These are phyloP conservation scores for Amesomyces nigricolor DNA, from an alignment of 2,329 filamentous ascomycete species.

Conservation along the genomic window DNA sequence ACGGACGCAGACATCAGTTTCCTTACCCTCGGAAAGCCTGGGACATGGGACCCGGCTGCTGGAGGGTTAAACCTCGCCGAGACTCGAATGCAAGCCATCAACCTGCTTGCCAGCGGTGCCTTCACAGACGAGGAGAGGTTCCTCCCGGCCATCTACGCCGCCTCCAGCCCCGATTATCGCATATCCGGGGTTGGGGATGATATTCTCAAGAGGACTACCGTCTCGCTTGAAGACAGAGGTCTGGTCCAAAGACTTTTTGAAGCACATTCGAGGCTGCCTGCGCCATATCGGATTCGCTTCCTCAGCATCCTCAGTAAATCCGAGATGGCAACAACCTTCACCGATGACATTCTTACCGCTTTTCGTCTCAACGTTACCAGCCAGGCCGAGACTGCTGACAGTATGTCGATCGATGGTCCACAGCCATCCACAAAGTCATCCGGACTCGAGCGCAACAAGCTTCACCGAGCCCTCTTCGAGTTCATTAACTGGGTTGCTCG, in stretches of 20 bases:
- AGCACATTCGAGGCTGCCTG: constrained; percentile 67
- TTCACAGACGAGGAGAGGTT: constrained; percentile 82
- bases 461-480: constrained; percentile 75
- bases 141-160: constrained; percentile 74
- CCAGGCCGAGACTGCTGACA: constrained; percentile 1
- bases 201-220: constrained; percentile 71
- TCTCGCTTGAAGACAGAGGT: constrained; percentile 63
- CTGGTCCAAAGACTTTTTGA: constrained; percentile 63
- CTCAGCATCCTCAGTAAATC: constrained; percentile 74
- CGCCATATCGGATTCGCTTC: constrained; percentile 71
- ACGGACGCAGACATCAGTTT: constrained; percentile 63
- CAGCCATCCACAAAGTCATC: constrained; percentile 35
- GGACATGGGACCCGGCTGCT: constrained; percentile 59
- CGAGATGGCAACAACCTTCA: constrained; percentile 62
- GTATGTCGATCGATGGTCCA: constrained; percentile 24
- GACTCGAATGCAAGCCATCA: constrained; percentile 63
- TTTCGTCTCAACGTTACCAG: constrained; percentile 52
- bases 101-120: constrained; percentile 74
- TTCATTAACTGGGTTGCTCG: constrained; percentile 84
- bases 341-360: constrained; percentile 60
- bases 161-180: constrained; percentile 73
- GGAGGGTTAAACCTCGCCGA: constrained; percentile 62
- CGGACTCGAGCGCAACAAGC: constrained; percentile 69
- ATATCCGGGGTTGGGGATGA: constrained; percentile 85
- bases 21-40: constrained; percentile 60